Conservation (phyloP, 371 early-diverging fungal species). For the Lichtheimia hyalospora region DNA sequence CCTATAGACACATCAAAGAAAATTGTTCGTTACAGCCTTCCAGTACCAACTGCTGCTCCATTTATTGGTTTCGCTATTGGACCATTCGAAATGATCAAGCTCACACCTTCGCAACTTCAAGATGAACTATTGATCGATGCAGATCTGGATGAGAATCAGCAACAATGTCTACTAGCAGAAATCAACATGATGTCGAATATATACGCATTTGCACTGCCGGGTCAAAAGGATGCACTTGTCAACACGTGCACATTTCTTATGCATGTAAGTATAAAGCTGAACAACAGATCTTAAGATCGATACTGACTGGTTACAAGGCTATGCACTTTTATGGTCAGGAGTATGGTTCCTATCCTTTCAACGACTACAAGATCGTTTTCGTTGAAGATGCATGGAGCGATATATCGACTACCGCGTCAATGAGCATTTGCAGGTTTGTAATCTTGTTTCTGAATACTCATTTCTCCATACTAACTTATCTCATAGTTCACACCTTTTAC, state of each 20-base stretch:
- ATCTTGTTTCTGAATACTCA: not conserved
- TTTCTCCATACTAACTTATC: not conserved
- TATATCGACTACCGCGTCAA: slow-evolving; percentile 68
- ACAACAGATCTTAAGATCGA: not conserved
- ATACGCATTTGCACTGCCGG: slow-evolving; percentile 69
- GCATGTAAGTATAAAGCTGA: slow-evolving; percentile 48
- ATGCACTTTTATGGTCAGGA: slow-evolving; percentile 86
- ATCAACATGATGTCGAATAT: slow-evolving; percentile 64
- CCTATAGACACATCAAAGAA: slow-evolving; percentile 57
- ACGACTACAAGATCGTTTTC: slow-evolving; percentile 86
- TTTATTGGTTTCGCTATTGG: slow-evolving; percentile 77
- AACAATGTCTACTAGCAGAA: slow-evolving; percentile 45
- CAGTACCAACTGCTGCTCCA: slow-evolving; percentile 68
- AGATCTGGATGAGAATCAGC: slow-evolving; percentile 51
- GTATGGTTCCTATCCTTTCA: slow-evolving; percentile 86
- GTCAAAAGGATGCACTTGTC: slow-evolving; percentile 55
- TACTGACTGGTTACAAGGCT: slow-evolving; percentile 34
- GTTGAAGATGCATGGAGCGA: slow-evolving; percentile 74
- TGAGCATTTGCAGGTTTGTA: slow-evolving; percentile 60
- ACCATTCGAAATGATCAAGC: slow-evolving; percentile 61
- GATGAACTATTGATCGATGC: slow-evolving; percentile 45
- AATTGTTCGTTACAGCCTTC: slow-evolving; percentile 62
- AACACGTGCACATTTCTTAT: slow-evolving; percentile 66
- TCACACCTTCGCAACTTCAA: slow-evolving; percentile 46
- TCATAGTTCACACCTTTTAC: slow-evolving; percentile 66